A percentile compares a stretch with the other conserved stretches of the same genome.
These are phyloP conservation scores for Mangifera indica DNA, from an alignment of 345 rosid genomes.

Conservation along the genomic window DNA sequence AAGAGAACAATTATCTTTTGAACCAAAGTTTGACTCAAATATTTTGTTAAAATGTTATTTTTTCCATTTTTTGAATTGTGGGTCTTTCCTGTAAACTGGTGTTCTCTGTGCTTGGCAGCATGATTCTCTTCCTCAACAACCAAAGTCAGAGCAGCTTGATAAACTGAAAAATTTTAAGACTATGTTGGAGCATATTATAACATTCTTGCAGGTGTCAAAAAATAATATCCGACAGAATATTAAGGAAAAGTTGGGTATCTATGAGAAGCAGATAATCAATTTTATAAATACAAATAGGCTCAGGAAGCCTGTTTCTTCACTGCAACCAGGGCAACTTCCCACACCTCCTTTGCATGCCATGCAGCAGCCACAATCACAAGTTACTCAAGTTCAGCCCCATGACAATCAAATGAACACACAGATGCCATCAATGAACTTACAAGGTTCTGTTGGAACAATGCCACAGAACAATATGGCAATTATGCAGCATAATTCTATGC, in stretches of 20 bases:
- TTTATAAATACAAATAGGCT: constrained; percentile 58
- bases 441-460: constrained; percentile 52
- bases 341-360: constrained; percentile 59
- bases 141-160: constrained; percentile 69
- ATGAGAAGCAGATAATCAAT: constrained; percentile 73
- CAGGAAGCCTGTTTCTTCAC: constrained; percentile 37
- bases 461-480: constrained; percentile 59
- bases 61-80: background rate
- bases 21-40: background rate
- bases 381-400: constrained; percentile 54
- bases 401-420: constrained; percentile 70
- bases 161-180: constrained; percentile 59
- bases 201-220: constrained; percentile 56
- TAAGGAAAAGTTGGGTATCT: constrained; percentile 67
- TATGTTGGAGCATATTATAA: constrained; percentile 66
- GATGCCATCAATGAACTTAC: constrained; percentile 65
- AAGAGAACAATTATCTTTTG: background rate
- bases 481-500: constrained; percentile 65
- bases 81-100: constrained; percentile 4
- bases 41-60: constrained; percentile 7
- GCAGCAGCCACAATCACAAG: constrained; percentile 65
- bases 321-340: constrained; percentile 70
- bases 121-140: constrained; percentile 64
- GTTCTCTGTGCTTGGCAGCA: constrained; percentile 38
- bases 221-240: constrained; percentile 37